Base-by-base conservation (phyloP, 116 monocot species). In the Phalaenopsis hybrid region DNA sequence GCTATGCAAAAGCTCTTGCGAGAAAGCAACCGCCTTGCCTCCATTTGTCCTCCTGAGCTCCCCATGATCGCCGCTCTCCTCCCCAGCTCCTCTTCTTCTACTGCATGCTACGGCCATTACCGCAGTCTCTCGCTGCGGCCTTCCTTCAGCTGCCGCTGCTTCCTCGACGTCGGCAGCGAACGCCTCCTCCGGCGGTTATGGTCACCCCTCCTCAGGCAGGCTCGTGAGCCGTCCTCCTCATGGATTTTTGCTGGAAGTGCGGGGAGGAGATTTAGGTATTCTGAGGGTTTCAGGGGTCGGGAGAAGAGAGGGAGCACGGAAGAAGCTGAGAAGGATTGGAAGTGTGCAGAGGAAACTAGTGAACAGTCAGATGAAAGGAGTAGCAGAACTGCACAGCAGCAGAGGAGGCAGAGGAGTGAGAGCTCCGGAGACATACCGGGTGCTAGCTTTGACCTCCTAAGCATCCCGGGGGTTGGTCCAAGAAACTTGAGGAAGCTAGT, bases 401-500 rank as follows among this genome's bases (percentile, higher is more conserved):
- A 84, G 81, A 87, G 88, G 84, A 85, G 85, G 82, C 86, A 76
- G 63, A 87, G 81, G 76, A 79, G 75, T 28, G 82, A 67, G 41
- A 81, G 61, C 31, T 31, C 73, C 23, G 65, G 46, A 17, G 82
- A 13, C 4, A 51, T 41, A 34, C 49, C 45, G 2, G 28, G 18
- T 59, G 75, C 12, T 74, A 81, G 77, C 76, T 41, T 81, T 6
- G 91, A 93, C 67, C 81, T 93, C 17, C 68, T 93, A 25, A 61
- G 78, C 11, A 89, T 93, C 13, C 93, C 93, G 2, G 93, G 93
- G 5, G 88, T 93, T 8, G 93, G 93, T 37, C 93, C 86, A 11
- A 80, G 91, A 50, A 93, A 93, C 74, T 85, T 91, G 51, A 87
- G 89, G 86, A 93, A 93, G 83, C 81, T 93, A 63, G 89, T 91